Percentiles rank a stretch among this genome's conserved stretches.
Conservation (phyloP, 108 stramenopile genomes). For the Cyclotella cryptica region DNA sequence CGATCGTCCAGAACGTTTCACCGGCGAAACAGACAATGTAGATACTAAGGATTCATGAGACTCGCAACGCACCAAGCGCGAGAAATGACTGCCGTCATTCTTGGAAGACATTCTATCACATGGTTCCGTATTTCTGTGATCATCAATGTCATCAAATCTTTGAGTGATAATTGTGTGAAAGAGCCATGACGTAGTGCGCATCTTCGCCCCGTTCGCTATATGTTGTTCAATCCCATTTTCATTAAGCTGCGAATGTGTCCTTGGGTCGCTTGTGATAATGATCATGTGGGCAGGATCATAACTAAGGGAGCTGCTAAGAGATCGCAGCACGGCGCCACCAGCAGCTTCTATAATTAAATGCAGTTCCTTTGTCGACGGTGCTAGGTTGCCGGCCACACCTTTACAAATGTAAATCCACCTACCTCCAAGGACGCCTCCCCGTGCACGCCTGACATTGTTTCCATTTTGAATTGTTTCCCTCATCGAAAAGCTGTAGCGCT, state of each 20-base stretch:
- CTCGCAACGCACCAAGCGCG: conserved; percentile 45
- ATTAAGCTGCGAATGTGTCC: conserved; percentile 35
- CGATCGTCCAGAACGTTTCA: not conserved
- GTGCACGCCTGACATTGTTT: conserved; percentile 10
- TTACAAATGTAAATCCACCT: conserved; percentile 48
- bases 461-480: conserved; percentile 45
- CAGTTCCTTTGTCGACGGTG: conserved; percentile 41
- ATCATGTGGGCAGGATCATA: conserved; percentile 51
- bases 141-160: conserved; percentile 22
- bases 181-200: conserved; percentile 50
- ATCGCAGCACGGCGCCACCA: conserved; percentile 55
- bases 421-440: conserved; percentile 47
- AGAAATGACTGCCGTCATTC: conserved; percentile 16
- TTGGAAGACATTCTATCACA: not conserved
- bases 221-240: conserved; percentile 37
- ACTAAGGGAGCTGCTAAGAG: conserved; percentile 16
- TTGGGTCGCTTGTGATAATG: conserved; percentile 49
- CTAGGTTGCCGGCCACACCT: conserved; percentile 54
- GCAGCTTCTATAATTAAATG: conserved; percentile 53
- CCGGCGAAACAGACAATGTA: conserved; percentile 14
- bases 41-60: conserved; percentile 28
- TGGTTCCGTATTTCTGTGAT: not conserved
- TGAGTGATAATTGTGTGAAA: conserved; percentile 60
- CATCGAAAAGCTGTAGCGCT: conserved; percentile 46
- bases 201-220: conserved; percentile 32